phyloP scores from a whole-genome alignment of 257 asterid species.

The Nicotiana benthamiana region DNA sequence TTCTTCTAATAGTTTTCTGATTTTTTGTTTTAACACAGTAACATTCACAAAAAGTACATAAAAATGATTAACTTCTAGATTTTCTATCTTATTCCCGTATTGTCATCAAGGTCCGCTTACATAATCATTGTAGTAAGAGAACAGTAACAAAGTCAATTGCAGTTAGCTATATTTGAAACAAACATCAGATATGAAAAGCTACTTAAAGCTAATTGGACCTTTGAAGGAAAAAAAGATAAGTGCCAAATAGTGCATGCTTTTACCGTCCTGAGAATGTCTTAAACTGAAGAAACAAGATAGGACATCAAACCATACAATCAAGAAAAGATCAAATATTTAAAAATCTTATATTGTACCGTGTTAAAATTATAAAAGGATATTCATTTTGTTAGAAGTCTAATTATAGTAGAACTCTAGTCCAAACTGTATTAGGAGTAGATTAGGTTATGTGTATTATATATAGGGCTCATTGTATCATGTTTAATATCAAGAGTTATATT shows the following conservation, averaged over 20 bases:
- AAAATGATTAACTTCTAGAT: neutral
- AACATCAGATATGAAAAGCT: neutral
- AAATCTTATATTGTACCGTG: neutral
- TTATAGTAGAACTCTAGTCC: too few relatives aligned
- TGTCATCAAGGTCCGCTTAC: neutral
- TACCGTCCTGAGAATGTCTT: neutral
- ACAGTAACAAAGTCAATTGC: neutral
- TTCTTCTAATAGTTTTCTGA: too few relatives aligned
- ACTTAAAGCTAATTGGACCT: neutral
- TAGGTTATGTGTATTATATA: too few relatives aligned
- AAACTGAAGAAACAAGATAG: neutral
- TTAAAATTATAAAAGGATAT: neutral
- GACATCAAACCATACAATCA: neutral
- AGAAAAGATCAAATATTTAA: neutral
- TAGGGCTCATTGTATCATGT: too few relatives aligned
- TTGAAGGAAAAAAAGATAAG: neutral
- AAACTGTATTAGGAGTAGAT: too few relatives aligned
- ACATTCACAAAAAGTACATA: neutral
- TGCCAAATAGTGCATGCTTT: neutral
- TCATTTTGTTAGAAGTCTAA: too few relatives aligned
- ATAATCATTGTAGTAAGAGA: neutral
- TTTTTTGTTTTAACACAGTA: too few relatives aligned
- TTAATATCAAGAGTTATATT: too few relatives aligned
- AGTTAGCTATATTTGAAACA: neutral
- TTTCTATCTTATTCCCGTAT: neutral